A percentile compares a stretch with the other conserved stretches of the same genome.
phyloP scores from a whole-genome alignment of 306 rosid species.

The Dalbergia cultrata region DNA sequence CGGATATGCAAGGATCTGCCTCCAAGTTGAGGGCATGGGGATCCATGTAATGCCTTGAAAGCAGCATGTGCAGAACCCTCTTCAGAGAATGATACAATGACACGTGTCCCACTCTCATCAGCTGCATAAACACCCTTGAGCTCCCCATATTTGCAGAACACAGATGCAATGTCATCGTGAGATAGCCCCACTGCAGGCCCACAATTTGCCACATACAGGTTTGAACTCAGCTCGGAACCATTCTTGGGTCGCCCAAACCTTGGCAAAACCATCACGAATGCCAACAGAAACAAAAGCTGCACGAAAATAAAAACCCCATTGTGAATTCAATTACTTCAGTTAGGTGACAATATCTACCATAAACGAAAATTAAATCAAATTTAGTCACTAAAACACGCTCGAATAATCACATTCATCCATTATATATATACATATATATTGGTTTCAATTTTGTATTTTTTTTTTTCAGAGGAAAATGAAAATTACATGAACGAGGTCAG shows the following conservation, averaged over 20 bases:
- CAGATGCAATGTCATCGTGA: slow-evolving; percentile 58
- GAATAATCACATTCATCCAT: neutral
- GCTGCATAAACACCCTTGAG: slow-evolving; percentile 74
- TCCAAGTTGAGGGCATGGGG: slow-evolving; percentile 69
- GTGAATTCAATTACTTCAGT: neutral
- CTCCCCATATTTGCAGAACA: slow-evolving; percentile 71
- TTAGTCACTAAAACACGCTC: neutral
- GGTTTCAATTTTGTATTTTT: neutral
- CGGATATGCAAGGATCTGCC: slow-evolving; percentile 81
- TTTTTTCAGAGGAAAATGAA: neutral
- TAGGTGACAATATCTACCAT: too few relatives aligned
- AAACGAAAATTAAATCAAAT: neutral
- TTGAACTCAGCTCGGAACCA: slow-evolving; percentile 59
- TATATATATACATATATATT: too few relatives aligned
- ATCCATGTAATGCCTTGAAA: slow-evolving; percentile 65
- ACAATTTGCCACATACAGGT: slow-evolving; percentile 86
- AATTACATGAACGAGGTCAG: neutral
- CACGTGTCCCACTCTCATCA: slow-evolving; percentile 86
- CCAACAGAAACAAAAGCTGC: slow-evolving; percentile 14
- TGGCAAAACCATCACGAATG: slow-evolving; percentile 53
- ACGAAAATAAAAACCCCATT: neutral
- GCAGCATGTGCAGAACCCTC: slow-evolving; percentile 69
- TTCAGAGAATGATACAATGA: slow-evolving; percentile 67
- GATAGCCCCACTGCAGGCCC: slow-evolving; percentile 81
- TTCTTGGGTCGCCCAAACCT: slow-evolving; percentile 74